Percentiles rank a stretch among this genome's conserved stretches.
Conservation (phyloP, 768 basidiomycete species). For the Agaricus sinodeliciosus region DNA sequence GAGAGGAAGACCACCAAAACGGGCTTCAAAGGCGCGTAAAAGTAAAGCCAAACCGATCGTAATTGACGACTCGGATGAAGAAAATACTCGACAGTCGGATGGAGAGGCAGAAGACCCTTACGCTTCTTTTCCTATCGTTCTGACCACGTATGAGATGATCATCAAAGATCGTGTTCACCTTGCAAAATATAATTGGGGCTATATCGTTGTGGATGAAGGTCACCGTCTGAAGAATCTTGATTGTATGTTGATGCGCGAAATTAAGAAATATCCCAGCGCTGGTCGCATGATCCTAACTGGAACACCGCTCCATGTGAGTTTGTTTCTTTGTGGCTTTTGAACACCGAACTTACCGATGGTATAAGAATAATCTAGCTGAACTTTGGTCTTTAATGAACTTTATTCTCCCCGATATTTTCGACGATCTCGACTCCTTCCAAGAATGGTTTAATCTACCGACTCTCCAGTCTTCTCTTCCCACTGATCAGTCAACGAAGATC, state of each 20-base stretch:
- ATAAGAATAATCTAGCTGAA: constrained; percentile 90
- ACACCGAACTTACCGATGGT: not conserved
- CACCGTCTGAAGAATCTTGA: constrained; percentile 94
- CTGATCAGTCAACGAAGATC: constrained; percentile 55
- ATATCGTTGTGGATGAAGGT: constrained; percentile 95
- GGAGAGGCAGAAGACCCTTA: constrained; percentile 17
- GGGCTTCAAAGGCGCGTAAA: constrained; percentile 1
- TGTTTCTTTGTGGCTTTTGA: not conserved
- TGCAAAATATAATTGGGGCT: constrained; percentile 68
- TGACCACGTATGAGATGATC: constrained; percentile 92
- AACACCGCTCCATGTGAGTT: constrained; percentile 85
- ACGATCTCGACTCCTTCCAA: constrained; percentile 84
- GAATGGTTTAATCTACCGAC: constrained; percentile 82
- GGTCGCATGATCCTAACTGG: constrained; percentile 93
- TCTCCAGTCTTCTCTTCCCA: constrained; percentile 48
- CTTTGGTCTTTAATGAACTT: constrained; percentile 96
- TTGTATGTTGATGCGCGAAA: constrained; percentile 83
- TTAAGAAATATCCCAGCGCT: constrained; percentile 79
- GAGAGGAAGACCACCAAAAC: constrained; percentile 12
- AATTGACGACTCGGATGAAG: constrained; percentile 16
- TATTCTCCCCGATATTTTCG: constrained; percentile 90
- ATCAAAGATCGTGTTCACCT: constrained; percentile 72
- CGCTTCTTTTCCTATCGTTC: constrained; percentile 61
- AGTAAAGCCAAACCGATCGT: constrained; percentile 14
- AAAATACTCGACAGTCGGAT: constrained; percentile 15